A percentile compares a stretch with the other conserved stretches of the same genome.
Evolutionary conservation across 805 yeast species (phyloP).

Genomic region (Suhomyces sp.): DNA sequence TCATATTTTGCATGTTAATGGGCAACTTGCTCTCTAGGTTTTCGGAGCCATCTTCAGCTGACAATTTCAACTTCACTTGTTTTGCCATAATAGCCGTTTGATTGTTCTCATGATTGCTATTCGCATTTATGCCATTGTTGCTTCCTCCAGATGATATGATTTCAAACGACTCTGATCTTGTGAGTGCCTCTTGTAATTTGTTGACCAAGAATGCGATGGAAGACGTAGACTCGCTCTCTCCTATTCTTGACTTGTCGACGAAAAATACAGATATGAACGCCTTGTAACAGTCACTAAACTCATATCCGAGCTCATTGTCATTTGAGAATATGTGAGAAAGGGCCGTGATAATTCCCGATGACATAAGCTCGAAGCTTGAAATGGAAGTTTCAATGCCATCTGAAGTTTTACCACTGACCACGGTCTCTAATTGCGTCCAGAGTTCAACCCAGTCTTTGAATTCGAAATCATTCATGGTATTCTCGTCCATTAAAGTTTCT

Average conservation of each 20-base stretch:
- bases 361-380: constrained; percentile 73
- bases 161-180: constrained; percentile 71
- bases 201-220: constrained; percentile 45
- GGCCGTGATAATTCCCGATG: constrained; percentile 59
- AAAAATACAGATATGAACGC: constrained; percentile 47
- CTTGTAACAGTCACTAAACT: constrained; percentile 33
- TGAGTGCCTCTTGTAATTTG: constrained; percentile 68
- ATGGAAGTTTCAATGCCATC: constrained; percentile 22
- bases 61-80: constrained; percentile 61
- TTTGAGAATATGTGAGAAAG: constrained; percentile 36
- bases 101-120: constrained; percentile 14
- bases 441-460: constrained; percentile 38
- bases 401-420: constrained; percentile 12
- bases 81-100: constrained; percentile 65
- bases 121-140: not conserved
- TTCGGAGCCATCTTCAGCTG: constrained; percentile 11
- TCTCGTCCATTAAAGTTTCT: constrained; percentile 6
- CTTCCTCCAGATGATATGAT: constrained; percentile 49
- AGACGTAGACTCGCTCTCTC: constrained; percentile 8
- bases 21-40: constrained; percentile 16
- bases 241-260: constrained; percentile 7
- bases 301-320: constrained; percentile 14
- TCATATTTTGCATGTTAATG: constrained; percentile 25
- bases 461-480: constrained; percentile 5
- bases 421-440: constrained; percentile 19